phyloP scores from a whole-genome alignment of 352 stramenopile genomes.

The Elongisporangium senticosum region DNA sequence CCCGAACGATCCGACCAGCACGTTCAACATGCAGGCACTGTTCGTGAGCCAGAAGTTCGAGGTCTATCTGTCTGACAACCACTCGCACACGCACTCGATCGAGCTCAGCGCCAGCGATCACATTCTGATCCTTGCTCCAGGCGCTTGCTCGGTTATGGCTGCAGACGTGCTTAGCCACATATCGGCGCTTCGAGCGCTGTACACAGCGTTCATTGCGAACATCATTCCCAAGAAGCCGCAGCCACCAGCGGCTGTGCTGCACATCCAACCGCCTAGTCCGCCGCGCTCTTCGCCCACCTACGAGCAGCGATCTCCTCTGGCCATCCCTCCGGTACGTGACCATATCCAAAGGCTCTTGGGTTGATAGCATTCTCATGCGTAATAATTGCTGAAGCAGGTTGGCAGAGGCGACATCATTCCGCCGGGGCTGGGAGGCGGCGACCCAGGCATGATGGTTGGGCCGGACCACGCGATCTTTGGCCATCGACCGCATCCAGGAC shows the following conservation, averaged over 20 bases:
- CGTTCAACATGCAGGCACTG: conserved; percentile 51
- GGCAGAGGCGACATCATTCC: conserved; percentile 65
- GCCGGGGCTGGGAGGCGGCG: conserved; percentile 45
- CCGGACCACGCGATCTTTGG: conserved; percentile 74
- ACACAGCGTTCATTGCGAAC: conserved; percentile 52
- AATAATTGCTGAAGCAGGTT: conserved; percentile 20
- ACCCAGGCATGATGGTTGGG: conserved; percentile 69
- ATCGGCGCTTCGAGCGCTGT: conserved; percentile 34
- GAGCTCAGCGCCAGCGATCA: conserved; percentile 45
- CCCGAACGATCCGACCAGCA: conserved; percentile 35
- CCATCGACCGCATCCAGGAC: conserved; percentile 39
- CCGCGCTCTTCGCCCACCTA: conserved; percentile 7
- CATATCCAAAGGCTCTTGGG: not conserved
- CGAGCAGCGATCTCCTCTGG: conserved; percentile 9
- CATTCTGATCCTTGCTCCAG: conserved; percentile 18
- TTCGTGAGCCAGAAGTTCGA: conserved; percentile 76
- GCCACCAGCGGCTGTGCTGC: conserved; percentile 2
- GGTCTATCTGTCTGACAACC: conserved; percentile 67
- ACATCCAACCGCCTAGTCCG: conserved; percentile 9
- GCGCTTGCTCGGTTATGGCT: conserved; percentile 21
- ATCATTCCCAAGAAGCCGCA: conserved; percentile 40
- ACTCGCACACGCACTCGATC: conserved; percentile 63
- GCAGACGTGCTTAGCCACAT: conserved; percentile 47
- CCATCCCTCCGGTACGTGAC: conserved; percentile 28
- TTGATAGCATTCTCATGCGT: not conserved